phyloP scores from a whole-genome alignment of 2,329 filamentous ascomycete species.

The Curvularia sp. region DNA sequence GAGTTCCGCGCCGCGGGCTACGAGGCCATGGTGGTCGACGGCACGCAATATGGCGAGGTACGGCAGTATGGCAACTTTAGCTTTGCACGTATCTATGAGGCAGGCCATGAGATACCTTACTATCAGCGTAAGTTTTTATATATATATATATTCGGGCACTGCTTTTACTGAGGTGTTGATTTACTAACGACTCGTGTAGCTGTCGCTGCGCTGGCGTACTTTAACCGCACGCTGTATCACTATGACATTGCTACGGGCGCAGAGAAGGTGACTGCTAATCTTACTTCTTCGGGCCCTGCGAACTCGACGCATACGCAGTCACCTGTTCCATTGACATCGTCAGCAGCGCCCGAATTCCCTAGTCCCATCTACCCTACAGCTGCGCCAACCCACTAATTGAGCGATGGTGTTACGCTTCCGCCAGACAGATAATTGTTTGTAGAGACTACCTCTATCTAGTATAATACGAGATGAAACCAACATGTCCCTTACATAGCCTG shows the following conservation, averaged over 20 bases:
- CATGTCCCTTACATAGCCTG: neutral
- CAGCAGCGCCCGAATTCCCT: slow-evolving; percentile 15
- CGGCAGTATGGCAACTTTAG: slow-evolving; percentile 51
- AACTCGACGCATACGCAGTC: slow-evolving; percentile 52
- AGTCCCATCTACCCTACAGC: slow-evolving; percentile 26
- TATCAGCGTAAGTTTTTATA: slow-evolving; percentile 49
- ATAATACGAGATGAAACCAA: neutral
- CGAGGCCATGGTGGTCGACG: slow-evolving; percentile 46
- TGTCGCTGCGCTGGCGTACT: slow-evolving; percentile 46
- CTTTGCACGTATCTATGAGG: slow-evolving; percentile 50
- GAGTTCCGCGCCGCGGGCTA: slow-evolving; percentile 39
- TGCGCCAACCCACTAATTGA: slow-evolving; percentile 13
- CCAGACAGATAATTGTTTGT: neutral
- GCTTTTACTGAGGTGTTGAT: too few species aligned
- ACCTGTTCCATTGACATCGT: slow-evolving; percentile 44
- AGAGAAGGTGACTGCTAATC: slow-evolving; percentile 43
- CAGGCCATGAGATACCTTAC: slow-evolving; percentile 53
- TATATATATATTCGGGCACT: neutral
- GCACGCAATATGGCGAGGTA: slow-evolving; percentile 51
- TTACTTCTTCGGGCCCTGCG: slow-evolving; percentile 41
- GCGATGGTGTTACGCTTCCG: neutral
- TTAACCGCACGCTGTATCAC: slow-evolving; percentile 48
- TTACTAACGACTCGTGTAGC: slow-evolving; percentile 8
- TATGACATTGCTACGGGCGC: slow-evolving; percentile 48
- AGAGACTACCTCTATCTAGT: neutral